Percentiles rank a stretch among this genome's conserved stretches.
phyloP scores from a whole-genome alignment of 2,329 filamentous ascomycete genomes.

The Fusarium secorum region DNA sequence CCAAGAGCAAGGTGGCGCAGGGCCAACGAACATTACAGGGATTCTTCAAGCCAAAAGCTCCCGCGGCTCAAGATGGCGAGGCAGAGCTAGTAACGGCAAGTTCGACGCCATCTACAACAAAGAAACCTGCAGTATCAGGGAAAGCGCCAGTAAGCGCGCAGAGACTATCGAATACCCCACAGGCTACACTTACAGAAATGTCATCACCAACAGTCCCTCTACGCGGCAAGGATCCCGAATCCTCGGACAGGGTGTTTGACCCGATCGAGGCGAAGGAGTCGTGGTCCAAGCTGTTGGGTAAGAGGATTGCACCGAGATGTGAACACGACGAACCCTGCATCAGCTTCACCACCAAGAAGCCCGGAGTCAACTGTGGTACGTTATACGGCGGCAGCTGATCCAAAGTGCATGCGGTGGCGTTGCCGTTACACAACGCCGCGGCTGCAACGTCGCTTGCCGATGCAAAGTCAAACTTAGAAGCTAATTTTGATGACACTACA shows the following conservation, averaged over 20 bases:
- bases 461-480: neutral
- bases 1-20: conserved; percentile 45
- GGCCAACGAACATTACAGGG: conserved; percentile 71
- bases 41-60: conserved; percentile 72
- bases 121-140: conserved; percentile 8
- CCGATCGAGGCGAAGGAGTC: conserved; percentile 78
- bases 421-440: conserved; percentile 6
- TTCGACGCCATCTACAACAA: conserved; percentile 25
- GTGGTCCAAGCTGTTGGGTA: conserved; percentile 85
- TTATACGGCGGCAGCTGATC: neutral
- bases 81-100: neutral
- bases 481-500: conserved; percentile 43
- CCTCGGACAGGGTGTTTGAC: conserved; percentile 62
- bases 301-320: conserved; percentile 77
- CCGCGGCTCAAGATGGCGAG: conserved; percentile 16
- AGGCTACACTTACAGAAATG: neutral
- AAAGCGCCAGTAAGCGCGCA: neutral
- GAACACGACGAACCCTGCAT: conserved; percentile 91
- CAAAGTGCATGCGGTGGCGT: conserved; percentile 18
- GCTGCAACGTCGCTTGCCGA: neutral
- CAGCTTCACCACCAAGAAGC: conserved; percentile 84
- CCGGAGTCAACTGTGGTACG: conserved; percentile 80
- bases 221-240: conserved; percentile 12
- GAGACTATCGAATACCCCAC: neutral
- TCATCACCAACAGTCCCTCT: neutral